Evolutionary conservation across 257 asterid genomes (phyloP).

Genomic region (Plantago major): DNA sequence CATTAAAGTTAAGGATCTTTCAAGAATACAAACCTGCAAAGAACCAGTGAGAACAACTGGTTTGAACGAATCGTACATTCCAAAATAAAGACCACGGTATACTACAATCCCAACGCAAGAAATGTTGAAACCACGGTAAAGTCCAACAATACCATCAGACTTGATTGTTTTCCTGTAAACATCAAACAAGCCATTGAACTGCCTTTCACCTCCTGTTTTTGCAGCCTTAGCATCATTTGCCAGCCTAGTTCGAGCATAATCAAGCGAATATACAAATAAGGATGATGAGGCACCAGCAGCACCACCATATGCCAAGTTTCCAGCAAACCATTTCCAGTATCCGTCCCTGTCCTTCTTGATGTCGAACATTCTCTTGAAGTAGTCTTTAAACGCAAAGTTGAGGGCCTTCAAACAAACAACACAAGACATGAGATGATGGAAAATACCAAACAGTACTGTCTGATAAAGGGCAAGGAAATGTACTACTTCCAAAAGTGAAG

Average conservation of each 20-base stretch:
- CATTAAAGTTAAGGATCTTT: not conserved
- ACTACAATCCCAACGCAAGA: constrained; percentile 72
- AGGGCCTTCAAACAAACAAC: constrained; percentile 50
- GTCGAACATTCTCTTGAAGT: constrained; percentile 67
- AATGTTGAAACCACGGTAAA: constrained; percentile 70
- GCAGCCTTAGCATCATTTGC: constrained; percentile 68
- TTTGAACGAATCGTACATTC: constrained; percentile 77
- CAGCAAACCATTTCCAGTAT: constrained; percentile 81
- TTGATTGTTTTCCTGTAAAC: constrained; percentile 63
- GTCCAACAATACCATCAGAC: constrained; percentile 66
- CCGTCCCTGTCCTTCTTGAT: constrained; percentile 65
- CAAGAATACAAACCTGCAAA: constrained; percentile 41
- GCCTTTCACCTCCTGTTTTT: constrained; percentile 73
- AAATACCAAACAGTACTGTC: not conserved
- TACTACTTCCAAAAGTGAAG: too few species aligned
- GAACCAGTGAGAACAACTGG: constrained; percentile 53
- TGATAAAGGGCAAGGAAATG: not conserved
- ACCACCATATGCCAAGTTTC: constrained; percentile 71
- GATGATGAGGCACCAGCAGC: constrained; percentile 77
- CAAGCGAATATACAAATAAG: constrained; percentile 59
- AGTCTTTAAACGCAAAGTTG: constrained; percentile 77
- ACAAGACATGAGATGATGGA: constrained; percentile 9
- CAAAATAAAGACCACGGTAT: constrained; percentile 84
- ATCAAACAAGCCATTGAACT: constrained; percentile 68
- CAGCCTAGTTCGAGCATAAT: constrained; percentile 70